Percentiles rank a stretch among this genome's conserved stretches.
These are phyloP conservation scores for Vaccinium corymbosum DNA, from an alignment of 148 eudicot species.

Conservation along the genomic window DNA sequence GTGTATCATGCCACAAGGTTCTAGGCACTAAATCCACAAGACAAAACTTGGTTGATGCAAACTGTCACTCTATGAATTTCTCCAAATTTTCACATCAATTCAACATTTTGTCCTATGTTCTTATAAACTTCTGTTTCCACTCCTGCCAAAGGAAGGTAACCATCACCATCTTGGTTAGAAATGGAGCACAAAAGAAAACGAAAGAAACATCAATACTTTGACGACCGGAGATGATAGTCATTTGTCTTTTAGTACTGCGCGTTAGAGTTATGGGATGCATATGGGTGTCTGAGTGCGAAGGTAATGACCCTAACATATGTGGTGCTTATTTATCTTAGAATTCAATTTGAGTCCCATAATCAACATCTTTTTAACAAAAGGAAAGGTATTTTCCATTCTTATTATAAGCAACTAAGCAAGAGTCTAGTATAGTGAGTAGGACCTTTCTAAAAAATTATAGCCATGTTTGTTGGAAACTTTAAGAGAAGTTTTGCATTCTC, in stretches of 20 bases:
- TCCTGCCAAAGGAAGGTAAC: background rate
- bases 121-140: background rate
- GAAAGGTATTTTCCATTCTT: too few species aligned
- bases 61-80: background rate
- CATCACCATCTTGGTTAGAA: background rate
- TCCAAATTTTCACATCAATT: background rate
- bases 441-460: too few species aligned
- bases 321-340: background rate
- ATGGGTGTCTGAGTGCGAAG: too few species aligned
- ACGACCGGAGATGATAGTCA: too few species aligned
- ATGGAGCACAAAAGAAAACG: background rate
- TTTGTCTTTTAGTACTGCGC: too few species aligned
- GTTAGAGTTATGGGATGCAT: too few species aligned
- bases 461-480: background rate
- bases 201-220: background rate
- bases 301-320: background rate
- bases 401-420: too few species aligned
- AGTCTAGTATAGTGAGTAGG: too few species aligned
- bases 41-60: background rate
- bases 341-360: too few species aligned
- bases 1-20: background rate
- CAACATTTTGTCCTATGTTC: background rate
- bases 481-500: background rate
- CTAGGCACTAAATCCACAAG: background rate
- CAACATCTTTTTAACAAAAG: too few species aligned